Conservation (phyloP, 495 filamentous ascomycete genomes). For the Hypoxylon crocopeplum region DNA sequence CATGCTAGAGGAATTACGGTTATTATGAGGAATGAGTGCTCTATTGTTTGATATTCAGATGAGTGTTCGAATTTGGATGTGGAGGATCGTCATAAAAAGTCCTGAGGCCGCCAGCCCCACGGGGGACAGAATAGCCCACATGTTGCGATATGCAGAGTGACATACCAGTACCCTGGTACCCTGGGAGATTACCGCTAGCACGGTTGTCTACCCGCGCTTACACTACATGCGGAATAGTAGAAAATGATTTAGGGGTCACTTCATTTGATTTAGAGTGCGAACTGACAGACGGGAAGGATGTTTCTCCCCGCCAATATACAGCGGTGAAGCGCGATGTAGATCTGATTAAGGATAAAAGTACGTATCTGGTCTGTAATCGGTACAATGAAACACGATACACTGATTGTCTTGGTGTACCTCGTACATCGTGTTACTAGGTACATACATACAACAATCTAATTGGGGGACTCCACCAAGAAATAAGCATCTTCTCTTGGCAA, state of each 20-base stretch:
- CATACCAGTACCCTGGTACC: neutral
- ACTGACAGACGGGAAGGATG: too few species aligned
- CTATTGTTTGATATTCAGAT: too few species aligned
- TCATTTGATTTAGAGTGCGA: too few species aligned
- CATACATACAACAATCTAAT: neutral
- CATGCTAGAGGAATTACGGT: too few species aligned
- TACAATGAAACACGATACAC: too few species aligned
- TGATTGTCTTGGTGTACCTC: too few species aligned
- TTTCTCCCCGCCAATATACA: too few species aligned
- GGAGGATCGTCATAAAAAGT: neutral
- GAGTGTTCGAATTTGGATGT: neutral
- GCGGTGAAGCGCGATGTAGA: too few species aligned
- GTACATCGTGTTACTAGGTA: too few species aligned
- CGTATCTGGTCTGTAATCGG: neutral
- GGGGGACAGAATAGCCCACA: constrained; percentile 10
- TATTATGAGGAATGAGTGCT: too few species aligned
- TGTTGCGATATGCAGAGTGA: constrained; percentile 22
- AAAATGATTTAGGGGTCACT: neutral
- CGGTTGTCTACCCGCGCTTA: neutral
- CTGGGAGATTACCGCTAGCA: neutral
- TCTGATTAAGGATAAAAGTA: neutral
- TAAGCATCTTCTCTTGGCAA: constrained; percentile 22
- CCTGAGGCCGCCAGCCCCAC: constrained; percentile 23
- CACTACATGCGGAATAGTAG: too few species aligned
- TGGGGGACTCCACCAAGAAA: constrained; percentile 5